A percentile compares a stretch with the other conserved stretches of the same genome.
phyloP scores from a whole-genome alignment of 176 grass and related monocot species.

The Triticum monococcum region DNA sequence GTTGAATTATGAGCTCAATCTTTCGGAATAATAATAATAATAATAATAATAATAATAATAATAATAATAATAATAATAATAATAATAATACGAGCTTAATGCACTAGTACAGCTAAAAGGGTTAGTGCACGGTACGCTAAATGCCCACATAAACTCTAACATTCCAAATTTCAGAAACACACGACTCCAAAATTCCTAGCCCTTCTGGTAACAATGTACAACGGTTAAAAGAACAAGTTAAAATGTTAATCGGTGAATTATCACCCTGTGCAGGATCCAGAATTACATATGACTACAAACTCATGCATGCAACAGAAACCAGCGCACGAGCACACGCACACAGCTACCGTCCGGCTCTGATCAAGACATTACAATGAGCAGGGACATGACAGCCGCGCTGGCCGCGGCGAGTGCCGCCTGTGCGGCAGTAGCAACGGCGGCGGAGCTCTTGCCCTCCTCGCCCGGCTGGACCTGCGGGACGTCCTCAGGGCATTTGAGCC shows the following conservation, averaged over 20 bases:
- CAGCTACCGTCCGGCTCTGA: not conserved
- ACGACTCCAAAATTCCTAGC: not conserved
- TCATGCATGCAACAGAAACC: slow-evolving; percentile 4
- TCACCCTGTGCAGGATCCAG: not conserved
- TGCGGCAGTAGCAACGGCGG: not conserved
- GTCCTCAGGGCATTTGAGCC: slow-evolving; percentile 50
- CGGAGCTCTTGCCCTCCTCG: not conserved
- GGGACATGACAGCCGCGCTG: not conserved
- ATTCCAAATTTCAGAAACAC: not conserved
- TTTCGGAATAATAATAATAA: too few species aligned
- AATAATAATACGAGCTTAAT: too few species aligned
- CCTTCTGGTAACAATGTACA: not conserved
- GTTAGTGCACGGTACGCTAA: too few species aligned
- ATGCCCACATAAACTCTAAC: too few species aligned
- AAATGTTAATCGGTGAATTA: not conserved
- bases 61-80: too few species aligned
- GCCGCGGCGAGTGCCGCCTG: not conserved
- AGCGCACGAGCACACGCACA: not conserved
- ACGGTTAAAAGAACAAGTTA: not conserved
- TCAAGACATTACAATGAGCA: slow-evolving; percentile 10
- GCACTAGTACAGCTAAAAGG: too few species aligned
- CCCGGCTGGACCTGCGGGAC: slow-evolving; percentile 34
- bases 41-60: too few species aligned
- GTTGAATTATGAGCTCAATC: too few species aligned
- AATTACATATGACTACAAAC: not conserved